Base-by-base conservation (phyloP, 1,284 basidiomycete species). In the Inonotus obliquus region DNA sequence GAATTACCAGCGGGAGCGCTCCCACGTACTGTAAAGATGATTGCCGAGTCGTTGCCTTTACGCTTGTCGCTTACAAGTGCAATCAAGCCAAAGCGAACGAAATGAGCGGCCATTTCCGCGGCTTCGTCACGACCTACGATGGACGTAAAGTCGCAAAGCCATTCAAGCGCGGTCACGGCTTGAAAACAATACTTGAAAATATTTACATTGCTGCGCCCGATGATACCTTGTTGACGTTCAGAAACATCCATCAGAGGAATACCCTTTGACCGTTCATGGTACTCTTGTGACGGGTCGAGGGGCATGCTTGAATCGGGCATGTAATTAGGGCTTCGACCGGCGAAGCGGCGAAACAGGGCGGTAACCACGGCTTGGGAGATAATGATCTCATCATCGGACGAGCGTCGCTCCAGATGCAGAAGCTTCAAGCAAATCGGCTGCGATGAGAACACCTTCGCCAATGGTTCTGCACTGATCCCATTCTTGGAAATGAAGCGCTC, bases 401-500 rank as follows among this genome's bases (percentile, higher is more conserved):
- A 84, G 54, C 95, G 85, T 59, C 97, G 84, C 74, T 99, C 97
- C 69, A 99, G 88, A 75, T 99, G 96, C 5, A 99, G 85, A 9
- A 99, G 84, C 76, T 98, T 98, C 84, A 98, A 94, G 77, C 94
- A 98, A 70, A 99, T 98, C 37, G 96, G 94, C 72, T 98, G 96
- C 0, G 91, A 85, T 9, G 87, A 85, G 73, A 98, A 99, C 49
- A 98, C 91, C 54, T 84, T 85, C 66, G 95, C 85, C 23, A 98
- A 84, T 73, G 96, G 90, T 75, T 98, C 95, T 60, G 92, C 89
- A 70, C 87, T 93, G 78, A 99, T 98, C 67, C 97, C 97, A 74
- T 99, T 99, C 81, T 97, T 98, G 75, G 91, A 93, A 80, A 99
- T 98, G 81, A 99, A 99, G 32, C 97, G 89, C 73, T 99, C 97